These are phyloP conservation scores for Tranzscheliella williamsii DNA, from an alignment of 1,284 basidiomycete species.

Conservation along the genomic window DNA sequence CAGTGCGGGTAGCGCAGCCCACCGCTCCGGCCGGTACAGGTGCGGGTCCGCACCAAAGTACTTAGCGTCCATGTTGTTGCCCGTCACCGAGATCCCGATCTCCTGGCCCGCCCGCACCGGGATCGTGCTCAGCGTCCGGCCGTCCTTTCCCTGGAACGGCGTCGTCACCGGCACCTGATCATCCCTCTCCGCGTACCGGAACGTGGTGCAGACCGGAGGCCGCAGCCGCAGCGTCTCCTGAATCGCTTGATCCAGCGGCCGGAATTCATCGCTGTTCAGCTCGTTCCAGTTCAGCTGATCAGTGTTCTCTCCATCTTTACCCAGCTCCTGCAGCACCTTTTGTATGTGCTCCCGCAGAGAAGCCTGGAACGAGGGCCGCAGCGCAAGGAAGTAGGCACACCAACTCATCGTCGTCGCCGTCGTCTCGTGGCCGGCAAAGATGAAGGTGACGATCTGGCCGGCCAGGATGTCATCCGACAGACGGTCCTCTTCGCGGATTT, in stretches of 20 bases:
- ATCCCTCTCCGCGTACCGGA: conserved; percentile 39
- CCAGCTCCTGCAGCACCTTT: conserved; percentile 6
- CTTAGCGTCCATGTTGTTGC: conserved; percentile 26
- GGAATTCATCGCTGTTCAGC: conserved; percentile 39
- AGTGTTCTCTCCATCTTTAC: conserved; percentile 33
- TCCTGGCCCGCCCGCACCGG: conserved; percentile 28
- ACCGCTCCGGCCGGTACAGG: conserved; percentile 50
- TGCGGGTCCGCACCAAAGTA: conserved; percentile 51
- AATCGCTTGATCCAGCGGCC: conserved; percentile 46
- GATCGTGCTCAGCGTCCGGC: conserved; percentile 42
- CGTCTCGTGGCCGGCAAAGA: conserved; percentile 59
- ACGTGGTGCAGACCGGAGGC: conserved; percentile 45
- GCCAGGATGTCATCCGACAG: conserved; percentile 41
- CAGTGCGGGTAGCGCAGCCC: conserved; percentile 37
- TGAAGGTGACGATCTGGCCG: conserved; percentile 51
- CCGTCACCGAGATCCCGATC: conserved; percentile 36
- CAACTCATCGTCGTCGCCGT: conserved; percentile 47
- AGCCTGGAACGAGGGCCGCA: conserved; percentile 36
- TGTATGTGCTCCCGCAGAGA: conserved; percentile 40
- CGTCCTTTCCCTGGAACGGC: conserved; percentile 39
- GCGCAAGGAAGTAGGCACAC: conserved; percentile 47
- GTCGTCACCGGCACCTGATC: conserved; percentile 52
- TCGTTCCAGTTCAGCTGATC: conserved; percentile 38
- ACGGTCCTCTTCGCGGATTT: conserved; percentile 23
- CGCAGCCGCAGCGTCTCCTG: conserved; percentile 51